These are phyloP conservation scores for Podosphaera xanthii DNA, from an alignment of 2,329 filamentous ascomycete species.

Conservation along the genomic window DNA sequence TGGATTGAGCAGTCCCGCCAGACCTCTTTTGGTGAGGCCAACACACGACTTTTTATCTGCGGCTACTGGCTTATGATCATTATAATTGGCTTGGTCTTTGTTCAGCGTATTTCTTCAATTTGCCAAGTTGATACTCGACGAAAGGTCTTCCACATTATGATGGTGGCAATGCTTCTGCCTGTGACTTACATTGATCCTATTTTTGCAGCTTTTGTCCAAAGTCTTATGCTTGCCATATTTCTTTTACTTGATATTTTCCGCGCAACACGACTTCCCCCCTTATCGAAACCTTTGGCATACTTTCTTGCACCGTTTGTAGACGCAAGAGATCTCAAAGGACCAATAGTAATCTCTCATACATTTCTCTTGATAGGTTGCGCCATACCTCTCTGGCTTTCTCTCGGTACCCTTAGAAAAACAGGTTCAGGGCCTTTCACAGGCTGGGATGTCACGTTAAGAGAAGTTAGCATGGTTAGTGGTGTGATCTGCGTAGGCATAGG, in stretches of 20 bases:
- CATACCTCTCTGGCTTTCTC: constrained; percentile 74
- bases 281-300: constrained; percentile 62
- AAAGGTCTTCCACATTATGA: constrained; percentile 96
- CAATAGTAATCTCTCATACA: constrained; percentile 88
- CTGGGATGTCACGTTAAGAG: constrained; percentile 54
- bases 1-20: constrained; percentile 45
- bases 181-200: constrained; percentile 69
- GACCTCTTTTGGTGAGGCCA: constrained; percentile 46
- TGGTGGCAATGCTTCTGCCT: constrained; percentile 87
- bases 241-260: constrained; percentile 72
- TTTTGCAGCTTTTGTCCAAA: constrained; percentile 61
- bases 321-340: constrained; percentile 74
- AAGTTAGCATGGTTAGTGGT: constrained; percentile 77
- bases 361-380: constrained; percentile 90
- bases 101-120: constrained; percentile 49
- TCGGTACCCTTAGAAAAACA: constrained; percentile 42
- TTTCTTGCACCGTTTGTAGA: constrained; percentile 92
- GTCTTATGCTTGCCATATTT: constrained; percentile 61
- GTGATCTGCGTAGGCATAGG: constrained; percentile 89
- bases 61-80: constrained; percentile 55
- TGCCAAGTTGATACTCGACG: constrained; percentile 88
- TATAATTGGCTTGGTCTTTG: constrained; percentile 44
- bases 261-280: constrained; percentile 72
- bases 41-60: constrained; percentile 54
- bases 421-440: constrained; percentile 34